Evolutionary conservation across 2,329 filamentous ascomycete genomes (phyloP).

Genomic region (Pseudogymnoascus sp.): DNA sequence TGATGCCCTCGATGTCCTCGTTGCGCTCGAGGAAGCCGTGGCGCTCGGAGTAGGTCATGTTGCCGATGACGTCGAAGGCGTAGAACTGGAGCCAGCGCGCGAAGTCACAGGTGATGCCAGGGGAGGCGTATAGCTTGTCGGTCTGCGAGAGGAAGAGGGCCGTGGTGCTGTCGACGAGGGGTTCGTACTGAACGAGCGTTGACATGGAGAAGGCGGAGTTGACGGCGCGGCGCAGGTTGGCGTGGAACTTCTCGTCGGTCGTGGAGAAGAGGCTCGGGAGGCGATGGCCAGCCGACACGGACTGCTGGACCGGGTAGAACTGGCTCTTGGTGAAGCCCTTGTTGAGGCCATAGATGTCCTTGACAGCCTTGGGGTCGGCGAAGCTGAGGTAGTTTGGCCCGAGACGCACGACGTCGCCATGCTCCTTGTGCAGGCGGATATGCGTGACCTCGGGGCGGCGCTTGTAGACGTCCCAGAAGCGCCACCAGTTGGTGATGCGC

Average conservation of each 20-base stretch:
- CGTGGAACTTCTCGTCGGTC: slow-evolving; percentile 67
- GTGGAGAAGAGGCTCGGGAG: slow-evolving; percentile 72
- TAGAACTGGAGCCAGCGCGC: slow-evolving; percentile 72
- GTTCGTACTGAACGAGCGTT: slow-evolving; percentile 69
- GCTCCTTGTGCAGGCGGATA: slow-evolving; percentile 58
- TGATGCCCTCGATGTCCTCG: slow-evolving; percentile 68
- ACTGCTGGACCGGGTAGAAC: slow-evolving; percentile 74
- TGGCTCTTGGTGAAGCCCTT: slow-evolving; percentile 75
- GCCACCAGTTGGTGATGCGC: slow-evolving; percentile 65
- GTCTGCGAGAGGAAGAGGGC: slow-evolving; percentile 62
- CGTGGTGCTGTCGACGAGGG: slow-evolving; percentile 69
- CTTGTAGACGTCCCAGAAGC: slow-evolving; percentile 60
- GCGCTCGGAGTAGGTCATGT: slow-evolving; percentile 68
- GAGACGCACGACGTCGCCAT: slow-evolving; percentile 67
- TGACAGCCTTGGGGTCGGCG: slow-evolving; percentile 64
- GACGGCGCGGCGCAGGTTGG: slow-evolving; percentile 66
- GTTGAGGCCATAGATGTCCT: slow-evolving; percentile 73
- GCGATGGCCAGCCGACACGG: slow-evolving; percentile 59
- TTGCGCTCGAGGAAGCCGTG: slow-evolving; percentile 71
- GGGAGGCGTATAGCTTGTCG: slow-evolving; percentile 43
- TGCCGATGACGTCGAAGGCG: slow-evolving; percentile 74
- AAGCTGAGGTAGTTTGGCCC: slow-evolving; percentile 71
- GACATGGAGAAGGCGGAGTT: slow-evolving; percentile 74
- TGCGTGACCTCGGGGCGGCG: slow-evolving; percentile 62
- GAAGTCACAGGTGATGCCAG: slow-evolving; percentile 48